These are phyloP conservation scores for Corymbia citriodora DNA, from an alignment of 441 rosid genomes.

Conservation along the genomic window DNA sequence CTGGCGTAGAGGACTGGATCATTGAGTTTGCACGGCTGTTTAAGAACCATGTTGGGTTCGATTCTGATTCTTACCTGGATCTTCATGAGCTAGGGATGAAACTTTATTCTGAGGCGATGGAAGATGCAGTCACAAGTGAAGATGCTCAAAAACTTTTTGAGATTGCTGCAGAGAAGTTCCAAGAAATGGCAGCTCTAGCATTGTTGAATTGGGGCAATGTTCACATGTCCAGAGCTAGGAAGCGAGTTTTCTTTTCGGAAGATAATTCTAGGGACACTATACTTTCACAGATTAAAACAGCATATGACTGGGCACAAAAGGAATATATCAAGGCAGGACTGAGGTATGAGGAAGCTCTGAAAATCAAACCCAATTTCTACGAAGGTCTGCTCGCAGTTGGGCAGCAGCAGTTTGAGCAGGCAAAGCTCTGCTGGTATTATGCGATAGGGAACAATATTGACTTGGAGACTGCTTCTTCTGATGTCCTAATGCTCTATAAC, in stretches of 20 bases:
- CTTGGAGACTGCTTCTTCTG: conserved; percentile 54
- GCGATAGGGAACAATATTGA: conserved; percentile 65
- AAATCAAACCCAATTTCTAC: conserved; percentile 83
- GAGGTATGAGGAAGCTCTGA: conserved; percentile 73
- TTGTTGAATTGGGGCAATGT: conserved; percentile 96
- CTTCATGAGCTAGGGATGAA: conserved; percentile 96
- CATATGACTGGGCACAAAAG: conserved; percentile 62
- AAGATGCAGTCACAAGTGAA: conserved; percentile 76
- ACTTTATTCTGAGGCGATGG: conserved; percentile 89
- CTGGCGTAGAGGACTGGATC: conserved; percentile 75
- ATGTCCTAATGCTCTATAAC: conserved; percentile 77
- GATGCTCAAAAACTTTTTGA: conserved; percentile 88
- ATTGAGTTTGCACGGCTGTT: conserved; percentile 79
- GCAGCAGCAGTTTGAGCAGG: conserved; percentile 86
- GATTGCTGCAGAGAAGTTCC: conserved; percentile 84
- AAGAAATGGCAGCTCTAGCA: conserved; percentile 97
- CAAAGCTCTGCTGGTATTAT: conserved; percentile 91
- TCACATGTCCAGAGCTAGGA: conserved; percentile 91
- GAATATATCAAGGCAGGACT: conserved; percentile 63
- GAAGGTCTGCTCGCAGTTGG: conserved; percentile 92
- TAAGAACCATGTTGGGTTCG: conserved; percentile 89
- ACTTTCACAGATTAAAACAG: conserved; percentile 43
- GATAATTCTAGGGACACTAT: conserved; percentile 60
- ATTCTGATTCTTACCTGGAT: conserved; percentile 86
- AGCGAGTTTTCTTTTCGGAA: conserved; percentile 55